These are phyloP conservation scores for Yarrowia alimentaria DNA, from an alignment of 805 yeast genomes.

Conservation along the genomic window DNA sequence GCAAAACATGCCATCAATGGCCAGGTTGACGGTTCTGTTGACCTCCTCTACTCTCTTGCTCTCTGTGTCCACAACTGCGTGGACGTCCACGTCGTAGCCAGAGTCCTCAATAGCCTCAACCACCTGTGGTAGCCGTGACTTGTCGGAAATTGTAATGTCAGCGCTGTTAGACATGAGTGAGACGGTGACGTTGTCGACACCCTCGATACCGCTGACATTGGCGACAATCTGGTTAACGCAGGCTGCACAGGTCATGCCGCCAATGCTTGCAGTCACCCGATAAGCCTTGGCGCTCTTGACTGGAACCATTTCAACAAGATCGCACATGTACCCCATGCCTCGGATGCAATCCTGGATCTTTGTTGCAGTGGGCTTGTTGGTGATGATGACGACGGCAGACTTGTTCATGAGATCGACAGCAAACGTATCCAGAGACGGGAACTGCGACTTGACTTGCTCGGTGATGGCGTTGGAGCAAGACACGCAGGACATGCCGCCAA, in stretches of 20 bases:
- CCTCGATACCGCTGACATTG: conserved; percentile 47
- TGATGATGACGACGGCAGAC: conserved; percentile 53
- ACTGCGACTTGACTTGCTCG: conserved; percentile 40
- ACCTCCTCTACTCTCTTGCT: conserved; percentile 49
- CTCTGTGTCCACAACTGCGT: conserved; percentile 47
- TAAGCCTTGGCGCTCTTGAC: conserved; percentile 47
- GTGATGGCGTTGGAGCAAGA: conserved; percentile 55
- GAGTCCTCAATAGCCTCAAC: conserved; percentile 58
- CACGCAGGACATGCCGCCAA: conserved; percentile 71
- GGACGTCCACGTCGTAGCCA: conserved; percentile 60
- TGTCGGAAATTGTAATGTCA: conserved; percentile 50
- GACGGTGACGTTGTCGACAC: conserved; percentile 53
- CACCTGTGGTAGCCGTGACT: conserved; percentile 43
- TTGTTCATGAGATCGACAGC: conserved; percentile 54
- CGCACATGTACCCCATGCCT: conserved; percentile 51
- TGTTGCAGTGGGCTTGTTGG: conserved; percentile 51
- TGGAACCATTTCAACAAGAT: conserved; percentile 58
- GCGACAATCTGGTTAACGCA: conserved; percentile 58
- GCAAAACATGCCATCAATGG: conserved; percentile 67
- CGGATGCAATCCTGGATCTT: conserved; percentile 49
- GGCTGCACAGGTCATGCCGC: conserved; percentile 74
- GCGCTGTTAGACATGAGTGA: conserved; percentile 63
- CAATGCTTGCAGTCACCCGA: conserved; percentile 59
- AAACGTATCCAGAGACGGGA: conserved; percentile 42
- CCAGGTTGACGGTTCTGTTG: conserved; percentile 57